Evolutionary conservation across 148 eudicot species (phyloP), one percentile per base, ranked within the genome.

Genomic region (Salicornia ramosissima): DNA sequence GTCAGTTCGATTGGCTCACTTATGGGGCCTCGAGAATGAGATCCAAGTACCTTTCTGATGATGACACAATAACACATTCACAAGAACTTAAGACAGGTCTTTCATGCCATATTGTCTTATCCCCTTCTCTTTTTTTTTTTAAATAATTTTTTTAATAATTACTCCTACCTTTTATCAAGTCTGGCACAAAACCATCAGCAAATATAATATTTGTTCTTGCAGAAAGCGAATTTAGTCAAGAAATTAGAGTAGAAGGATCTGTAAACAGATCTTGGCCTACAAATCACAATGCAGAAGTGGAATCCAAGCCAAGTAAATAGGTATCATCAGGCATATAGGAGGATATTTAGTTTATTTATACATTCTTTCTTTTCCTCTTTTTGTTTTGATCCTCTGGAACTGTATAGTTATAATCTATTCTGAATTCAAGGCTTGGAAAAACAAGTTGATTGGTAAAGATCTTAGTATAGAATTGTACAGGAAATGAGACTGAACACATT

Each of bases 1-100:
- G 79, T 75, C 98, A 90, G 77, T 72, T 80, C 54, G 78, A 80
- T 59, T 78, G 80, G 67, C 65, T 78, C 64, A 58, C 83, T 26
- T 31, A 43, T 55, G 76, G 70, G 15, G 36, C 68, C 25, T 42
- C 72, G 46, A 75, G 67, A 74, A 6, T 63, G 15, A 75, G 34
- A 72, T 22, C 55, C 34, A 45, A 64, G n/a, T 67, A 69, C 71
- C 62, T 68, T 60, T 70, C 70, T 29, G 52, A 64, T 2, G 65
- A 74, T 19, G 80, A 77, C 65, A 65, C 63, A 74, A 26, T 34
- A 30, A 67, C 61, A 33, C 72, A 74, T 26, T 40, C 83, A 4
- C 76, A 71, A 70, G 80, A 52, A 57, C 53, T 33, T 1, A 82
- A 71, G 57, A 72, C 73, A 52, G 81, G 81, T 81, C 60, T 47